phyloP scores from a whole-genome alignment of 2,329 filamentous ascomycete genomes.

The Penicillium sp. region DNA sequence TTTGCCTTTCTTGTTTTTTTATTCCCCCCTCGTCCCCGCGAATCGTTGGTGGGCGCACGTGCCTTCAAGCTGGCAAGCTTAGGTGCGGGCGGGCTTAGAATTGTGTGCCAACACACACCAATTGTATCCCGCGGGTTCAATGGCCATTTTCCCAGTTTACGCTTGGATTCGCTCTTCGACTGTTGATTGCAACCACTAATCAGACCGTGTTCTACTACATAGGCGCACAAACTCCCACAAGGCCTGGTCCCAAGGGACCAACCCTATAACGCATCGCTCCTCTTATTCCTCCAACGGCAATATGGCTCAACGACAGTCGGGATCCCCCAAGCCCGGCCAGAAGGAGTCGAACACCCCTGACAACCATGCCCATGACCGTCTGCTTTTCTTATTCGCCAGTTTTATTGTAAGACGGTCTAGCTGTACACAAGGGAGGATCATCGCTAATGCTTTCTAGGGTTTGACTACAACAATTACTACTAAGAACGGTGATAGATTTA shows the following conservation, averaged over 20 bases:
- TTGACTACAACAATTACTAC: conserved; percentile 51
- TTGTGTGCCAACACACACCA: conserved; percentile 15
- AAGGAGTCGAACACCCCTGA: conserved; percentile 51
- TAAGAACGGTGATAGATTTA: conserved; percentile 56
- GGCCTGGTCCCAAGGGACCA: conserved; percentile 57
- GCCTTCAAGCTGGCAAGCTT: conserved; percentile 11
- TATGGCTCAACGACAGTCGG: conserved; percentile 40
- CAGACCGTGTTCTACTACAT: conserved; percentile 15
- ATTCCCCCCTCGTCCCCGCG: neutral
- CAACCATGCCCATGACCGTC: conserved; percentile 55
- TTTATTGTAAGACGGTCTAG: conserved; percentile 48
- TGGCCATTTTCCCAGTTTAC: conserved; percentile 1
- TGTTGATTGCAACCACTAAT: conserved; percentile 18
- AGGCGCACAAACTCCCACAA: conserved; percentile 53
- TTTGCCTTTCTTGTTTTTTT: too few relatives aligned
- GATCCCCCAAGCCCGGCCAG: conserved; percentile 35
- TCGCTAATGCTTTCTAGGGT: conserved; percentile 42
- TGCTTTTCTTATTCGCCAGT: conserved; percentile 54
- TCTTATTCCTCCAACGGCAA: conserved; percentile 51
- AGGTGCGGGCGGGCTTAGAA: conserved; percentile 6
- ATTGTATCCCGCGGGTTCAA: conserved; percentile 14
- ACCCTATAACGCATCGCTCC: conserved; percentile 55
- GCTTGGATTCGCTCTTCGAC: conserved; percentile 3
- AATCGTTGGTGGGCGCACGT: conserved; percentile 10
- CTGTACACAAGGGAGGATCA: conserved; percentile 8